These are phyloP conservation scores for Paramecium bursaria DNA, from an alignment of 73 alveolate genomes.

Conservation along the genomic window DNA sequence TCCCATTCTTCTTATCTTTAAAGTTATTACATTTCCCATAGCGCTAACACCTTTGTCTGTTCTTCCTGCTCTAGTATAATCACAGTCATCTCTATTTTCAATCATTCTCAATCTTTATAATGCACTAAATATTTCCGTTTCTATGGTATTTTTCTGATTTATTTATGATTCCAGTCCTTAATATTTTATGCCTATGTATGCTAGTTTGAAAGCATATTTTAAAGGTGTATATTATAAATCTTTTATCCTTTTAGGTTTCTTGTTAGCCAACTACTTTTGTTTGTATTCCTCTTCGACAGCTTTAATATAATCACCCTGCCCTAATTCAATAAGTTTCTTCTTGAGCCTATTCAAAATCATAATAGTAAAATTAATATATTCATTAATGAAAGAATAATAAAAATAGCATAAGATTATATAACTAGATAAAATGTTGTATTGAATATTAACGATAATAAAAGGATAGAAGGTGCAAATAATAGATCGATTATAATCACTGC, in stretches of 20 bases:
- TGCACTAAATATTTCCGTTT: slow-evolving; percentile 55
- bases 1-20: slow-evolving; percentile 73
- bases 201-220: slow-evolving; percentile 32
- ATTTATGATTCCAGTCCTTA: slow-evolving; percentile 65
- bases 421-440: too few relatives aligned
- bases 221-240: neutral
- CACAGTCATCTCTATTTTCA: slow-evolving; percentile 54
- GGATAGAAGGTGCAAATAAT: too few relatives aligned
- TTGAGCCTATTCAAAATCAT: neutral
- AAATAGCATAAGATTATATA: too few relatives aligned
- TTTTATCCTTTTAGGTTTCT: too few relatives aligned
- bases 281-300: neutral
- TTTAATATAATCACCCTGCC: neutral
- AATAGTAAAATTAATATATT: too few relatives aligned
- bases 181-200: slow-evolving; percentile 64
- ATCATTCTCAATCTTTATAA: slow-evolving; percentile 62
- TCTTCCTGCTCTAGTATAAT: slow-evolving; percentile 92
- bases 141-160: slow-evolving; percentile 46
- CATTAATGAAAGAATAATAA: too few relatives aligned
- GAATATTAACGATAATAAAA: too few relatives aligned
- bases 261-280: neutral
- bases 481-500: too few relatives aligned
- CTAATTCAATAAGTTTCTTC: neutral
- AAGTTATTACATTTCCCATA: slow-evolving; percentile 90
- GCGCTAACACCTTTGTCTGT: slow-evolving; percentile 98